Percentiles rank a stretch among this genome's conserved stretches.
phyloP scores from a whole-genome alignment of 768 basidiomycete genomes.

The Candolleomyces efflorescens region DNA sequence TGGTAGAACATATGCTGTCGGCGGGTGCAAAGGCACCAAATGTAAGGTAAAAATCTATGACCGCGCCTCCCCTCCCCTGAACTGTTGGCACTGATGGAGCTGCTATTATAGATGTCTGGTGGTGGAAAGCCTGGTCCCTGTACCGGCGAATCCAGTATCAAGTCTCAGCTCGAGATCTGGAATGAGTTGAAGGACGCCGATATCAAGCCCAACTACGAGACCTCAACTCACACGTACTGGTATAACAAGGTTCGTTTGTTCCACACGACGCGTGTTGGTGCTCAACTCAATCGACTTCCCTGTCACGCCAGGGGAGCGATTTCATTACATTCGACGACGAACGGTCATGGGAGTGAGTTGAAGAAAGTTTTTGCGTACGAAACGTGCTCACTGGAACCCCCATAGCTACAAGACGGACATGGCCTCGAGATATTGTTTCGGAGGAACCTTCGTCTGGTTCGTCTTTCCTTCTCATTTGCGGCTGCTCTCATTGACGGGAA shows the following conservation, averaged over 20 bases:
- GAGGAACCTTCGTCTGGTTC: not conserved
- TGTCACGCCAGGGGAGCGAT: not conserved
- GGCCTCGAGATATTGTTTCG: not conserved
- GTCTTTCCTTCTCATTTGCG: not conserved
- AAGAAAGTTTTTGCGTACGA: too few relatives aligned
- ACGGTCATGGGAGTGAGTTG: not conserved
- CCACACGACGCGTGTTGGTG: not conserved
- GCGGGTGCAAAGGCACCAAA: slow-evolving; percentile 2
- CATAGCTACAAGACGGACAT: not conserved
- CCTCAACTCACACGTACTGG: not conserved
- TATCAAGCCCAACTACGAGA: not conserved
- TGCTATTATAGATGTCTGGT: not conserved
- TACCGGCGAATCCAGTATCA: slow-evolving; percentile 6
- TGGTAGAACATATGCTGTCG: slow-evolving; percentile 13
- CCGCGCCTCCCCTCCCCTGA: not conserved
- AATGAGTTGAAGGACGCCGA: not conserved
- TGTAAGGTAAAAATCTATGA: not conserved
- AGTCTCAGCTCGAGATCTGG: slow-evolving; percentile 1
- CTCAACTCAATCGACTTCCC: not conserved
- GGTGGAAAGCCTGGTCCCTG: slow-evolving; percentile 2
- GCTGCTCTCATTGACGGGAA: not conserved
- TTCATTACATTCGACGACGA: not conserved
- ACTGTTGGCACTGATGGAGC: not conserved
- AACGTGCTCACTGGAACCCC: too few relatives aligned
- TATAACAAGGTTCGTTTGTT: slow-evolving; percentile 2